Evolutionary conservation across 768 basidiomycete species (phyloP).

Genomic region (Russula compacta): DNA sequence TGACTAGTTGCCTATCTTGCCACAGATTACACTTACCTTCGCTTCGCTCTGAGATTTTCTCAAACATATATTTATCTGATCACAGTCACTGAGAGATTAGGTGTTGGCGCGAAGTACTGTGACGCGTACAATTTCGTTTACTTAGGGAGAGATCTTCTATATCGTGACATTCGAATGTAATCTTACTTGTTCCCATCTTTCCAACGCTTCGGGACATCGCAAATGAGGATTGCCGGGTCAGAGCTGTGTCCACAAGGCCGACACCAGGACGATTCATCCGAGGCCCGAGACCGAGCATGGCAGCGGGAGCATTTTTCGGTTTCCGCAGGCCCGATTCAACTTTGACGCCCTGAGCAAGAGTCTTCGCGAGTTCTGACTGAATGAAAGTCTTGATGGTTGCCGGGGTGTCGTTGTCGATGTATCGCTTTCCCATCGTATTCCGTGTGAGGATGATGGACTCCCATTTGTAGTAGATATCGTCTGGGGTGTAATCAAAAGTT

Average conservation of each 20-base stretch:
- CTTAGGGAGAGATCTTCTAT: slow-evolving; percentile 23
- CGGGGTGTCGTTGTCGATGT: slow-evolving; percentile 19
- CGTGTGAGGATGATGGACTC: slow-evolving; percentile 35
- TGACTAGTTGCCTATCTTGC: not conserved
- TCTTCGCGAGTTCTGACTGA: slow-evolving; percentile 4
- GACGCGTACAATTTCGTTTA: slow-evolving; percentile 47
- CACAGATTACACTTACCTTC: slow-evolving; percentile 43
- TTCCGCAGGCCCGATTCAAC: not conserved
- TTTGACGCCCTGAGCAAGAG: not conserved
- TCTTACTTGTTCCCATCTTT: slow-evolving; percentile 7
- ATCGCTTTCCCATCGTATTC: not conserved
- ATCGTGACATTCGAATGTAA: slow-evolving; percentile 4
- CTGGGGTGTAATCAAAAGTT: slow-evolving; percentile 46
- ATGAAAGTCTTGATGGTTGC: slow-evolving; percentile 2
- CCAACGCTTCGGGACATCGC: not conserved
- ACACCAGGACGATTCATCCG: slow-evolving; percentile 24
- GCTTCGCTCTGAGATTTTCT: slow-evolving; percentile 76
- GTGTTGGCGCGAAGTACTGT: not conserved
- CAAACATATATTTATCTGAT: slow-evolving; percentile 84
- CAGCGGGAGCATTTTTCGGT: not conserved
- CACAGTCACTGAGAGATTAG: not conserved
- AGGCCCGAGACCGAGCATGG: slow-evolving; percentile 24
- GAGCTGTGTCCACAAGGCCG: slow-evolving; percentile 6
- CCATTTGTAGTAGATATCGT: slow-evolving; percentile 56
- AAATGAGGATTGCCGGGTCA: not conserved